phyloP scores from a whole-genome alignment of 805 yeast species.

The Yamadazyma phyllophila region DNA sequence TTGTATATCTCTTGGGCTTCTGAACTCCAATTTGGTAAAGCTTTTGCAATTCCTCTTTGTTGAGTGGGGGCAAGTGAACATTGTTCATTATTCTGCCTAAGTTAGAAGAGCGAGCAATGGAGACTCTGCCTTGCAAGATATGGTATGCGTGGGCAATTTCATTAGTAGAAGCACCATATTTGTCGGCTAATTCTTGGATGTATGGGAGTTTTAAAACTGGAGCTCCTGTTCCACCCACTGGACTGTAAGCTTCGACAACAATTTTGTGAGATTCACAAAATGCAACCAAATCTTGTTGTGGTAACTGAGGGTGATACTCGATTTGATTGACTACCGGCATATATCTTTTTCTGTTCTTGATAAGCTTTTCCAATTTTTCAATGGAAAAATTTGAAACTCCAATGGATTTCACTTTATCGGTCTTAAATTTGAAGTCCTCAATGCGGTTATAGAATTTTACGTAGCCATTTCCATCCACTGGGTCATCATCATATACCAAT shows the following conservation, averaged over 20 bases:
- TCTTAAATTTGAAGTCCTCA: conserved; percentile 26
- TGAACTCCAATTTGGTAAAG: conserved; percentile 31
- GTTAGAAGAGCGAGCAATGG: conserved; percentile 70
- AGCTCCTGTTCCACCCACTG: conserved; percentile 65
- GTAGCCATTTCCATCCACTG: conserved; percentile 29
- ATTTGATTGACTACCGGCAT: conserved; percentile 35
- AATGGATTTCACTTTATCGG: conserved; percentile 32
- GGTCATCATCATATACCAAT: conserved; percentile 32
- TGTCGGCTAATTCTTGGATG: conserved; percentile 52
- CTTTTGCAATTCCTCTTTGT: conserved; percentile 32
- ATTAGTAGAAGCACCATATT: conserved; percentile 51
- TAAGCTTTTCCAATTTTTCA: conserved; percentile 25
- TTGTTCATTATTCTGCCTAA: conserved; percentile 53
- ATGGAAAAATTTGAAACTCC: conserved; percentile 37
- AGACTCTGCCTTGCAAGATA: conserved; percentile 57
- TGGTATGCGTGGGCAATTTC: conserved; percentile 63
- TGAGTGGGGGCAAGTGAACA: conserved; percentile 32
- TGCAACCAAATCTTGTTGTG: conserved; percentile 40
- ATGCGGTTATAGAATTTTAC: conserved; percentile 28
- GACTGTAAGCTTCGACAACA: conserved; percentile 54
- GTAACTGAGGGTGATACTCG: conserved; percentile 37
- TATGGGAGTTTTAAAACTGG: conserved; percentile 55
- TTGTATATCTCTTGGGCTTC: conserved; percentile 30
- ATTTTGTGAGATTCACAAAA: conserved; percentile 38
- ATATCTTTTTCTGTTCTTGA: conserved; percentile 21